Base-by-base conservation (phyloP, 192 early-diverging fungal species). In the Backusella circina region DNA sequence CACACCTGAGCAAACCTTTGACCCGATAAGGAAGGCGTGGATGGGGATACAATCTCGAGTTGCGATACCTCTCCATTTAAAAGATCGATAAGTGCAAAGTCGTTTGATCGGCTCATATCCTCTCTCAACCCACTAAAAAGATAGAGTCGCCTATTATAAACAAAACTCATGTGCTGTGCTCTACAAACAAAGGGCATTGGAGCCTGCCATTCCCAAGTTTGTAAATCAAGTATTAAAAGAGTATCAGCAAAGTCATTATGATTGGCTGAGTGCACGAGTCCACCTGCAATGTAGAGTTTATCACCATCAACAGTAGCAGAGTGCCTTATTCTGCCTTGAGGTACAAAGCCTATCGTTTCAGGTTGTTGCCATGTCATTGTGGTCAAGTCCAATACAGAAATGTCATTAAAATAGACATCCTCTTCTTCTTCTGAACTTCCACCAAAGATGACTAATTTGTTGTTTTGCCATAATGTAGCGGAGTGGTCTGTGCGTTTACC, bases 261-360 rank as follows among this genome's bases (percentile, higher is more conserved):
- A 7, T 28, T 15, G 26, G 72, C 33, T 75, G 44, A 61, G 23
- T 37, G 32, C 9, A 61, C 9, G n/a, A 76, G 75, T 12, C 87
- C 89, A 15, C 91, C 91, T 39, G 85, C 84, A 9, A 93, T 83
- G 73, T 91, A 93, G 7, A 93, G 80, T 71, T 83, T 92, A 74
- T 90, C 80, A 35, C 90, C 65, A 70, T 88, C 76, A 51, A 91
- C 88, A 1, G 87, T 84, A 0, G 91, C 88, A 10, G 89, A 84
- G 70, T 93, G 91, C 41, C 85, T 86, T 21, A 84, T 78, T 23
- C 91, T 72, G 13, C 86, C 87, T 65, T 65, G 36, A 37, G 91
- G 91, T 21, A 85, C 44, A 73, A 65, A 28, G 0, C 90, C 91
- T 30, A 26, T 64, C 5, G 87, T 77, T 30, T 80, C 71, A 9